These are phyloP conservation scores for Physaria fendleri DNA, from an alignment of 345 rosid genomes.

Conservation along the genomic window DNA sequence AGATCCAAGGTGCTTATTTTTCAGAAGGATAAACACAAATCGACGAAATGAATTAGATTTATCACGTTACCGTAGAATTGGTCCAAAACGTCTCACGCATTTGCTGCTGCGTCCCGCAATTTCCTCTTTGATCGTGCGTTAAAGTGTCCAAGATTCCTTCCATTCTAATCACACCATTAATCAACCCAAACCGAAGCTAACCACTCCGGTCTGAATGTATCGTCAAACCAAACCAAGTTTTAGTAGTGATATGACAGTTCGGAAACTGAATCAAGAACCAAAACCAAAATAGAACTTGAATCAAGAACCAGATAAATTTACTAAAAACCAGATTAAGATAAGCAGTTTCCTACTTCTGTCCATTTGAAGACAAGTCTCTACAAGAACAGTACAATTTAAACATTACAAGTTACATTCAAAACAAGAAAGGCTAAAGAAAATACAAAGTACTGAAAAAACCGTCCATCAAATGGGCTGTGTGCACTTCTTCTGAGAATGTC, in stretches of 20 bases:
- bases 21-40: conserved; percentile 13
- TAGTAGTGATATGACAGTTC: not conserved
- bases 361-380: conserved; percentile 1
- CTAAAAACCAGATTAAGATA: conserved; percentile 2
- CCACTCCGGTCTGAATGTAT: not conserved
- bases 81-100: conserved; percentile 32
- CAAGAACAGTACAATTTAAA: not conserved
- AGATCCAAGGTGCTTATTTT: conserved; percentile 13
- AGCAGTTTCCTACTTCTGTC: not conserved
- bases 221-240: not conserved
- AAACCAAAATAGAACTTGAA: not conserved
- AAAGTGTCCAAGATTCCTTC: conserved; percentile 1
- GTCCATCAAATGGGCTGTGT: conserved; percentile 59
- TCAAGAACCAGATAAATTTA: not conserved
- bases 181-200: conserved; percentile 3
- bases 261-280: not conserved
- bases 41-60: not conserved
- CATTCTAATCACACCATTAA: not conserved
- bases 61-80: conserved; percentile 27
- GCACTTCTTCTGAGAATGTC: conserved; percentile 99
- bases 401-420: conserved; percentile 30
- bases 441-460: not conserved
- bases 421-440: not conserved
- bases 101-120: conserved; percentile 29
- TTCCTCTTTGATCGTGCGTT: conserved; percentile 27